Evolutionary conservation across 768 basidiomycete species (phyloP), one percentile per base, ranked within the genome.

Genomic region (Scleroderma bovista): DNA sequence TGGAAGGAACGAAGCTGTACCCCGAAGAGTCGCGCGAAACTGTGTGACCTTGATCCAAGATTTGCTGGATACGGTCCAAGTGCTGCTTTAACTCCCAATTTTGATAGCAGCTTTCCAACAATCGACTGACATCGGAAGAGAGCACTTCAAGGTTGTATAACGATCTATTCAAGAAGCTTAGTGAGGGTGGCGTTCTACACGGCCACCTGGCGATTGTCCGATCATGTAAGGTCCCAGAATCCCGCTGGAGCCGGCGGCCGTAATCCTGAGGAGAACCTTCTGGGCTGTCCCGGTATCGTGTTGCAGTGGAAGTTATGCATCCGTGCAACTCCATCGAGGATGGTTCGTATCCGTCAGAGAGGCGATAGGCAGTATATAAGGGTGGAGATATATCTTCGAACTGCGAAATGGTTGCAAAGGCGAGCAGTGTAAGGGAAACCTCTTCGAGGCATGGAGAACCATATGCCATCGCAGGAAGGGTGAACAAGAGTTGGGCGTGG

Each of bases 401-500:
- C 2, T 39, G 40, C 6, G 56, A 17, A 11, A 55, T 42, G 3
- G 57, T 43, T 1, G 54, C 57, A 47, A 72, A 68, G 1, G 74
- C 63, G 12, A 75, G 41, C 2, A 74, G 46, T 1, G 60, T 59
- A 0, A 64, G 57, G 16, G 69, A 53, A 32, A 68, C 57, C 5
- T 51, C 48, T 2, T 29, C 17, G 3, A 39, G 32, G 0, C 50
- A 9, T 2, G 57, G 36, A 1, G 61, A 63, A 3, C 45, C 42
- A 52, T 69, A 72, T 12, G 55, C 60, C 59, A 71, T 60, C 2
- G 68, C 59, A 4, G 68, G 55, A 6, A 72, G 54, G 4, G 62
- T 58, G 42, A 73, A 73, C 11, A 60, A 43, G 10, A 73, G 20
- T 16, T 52, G 57, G 15, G 26, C 58, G 47, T 53, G 55, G 38